phyloP scores from a whole-genome alignment of 768 basidiomycete species.

The Hemileccinum impolitum region DNA sequence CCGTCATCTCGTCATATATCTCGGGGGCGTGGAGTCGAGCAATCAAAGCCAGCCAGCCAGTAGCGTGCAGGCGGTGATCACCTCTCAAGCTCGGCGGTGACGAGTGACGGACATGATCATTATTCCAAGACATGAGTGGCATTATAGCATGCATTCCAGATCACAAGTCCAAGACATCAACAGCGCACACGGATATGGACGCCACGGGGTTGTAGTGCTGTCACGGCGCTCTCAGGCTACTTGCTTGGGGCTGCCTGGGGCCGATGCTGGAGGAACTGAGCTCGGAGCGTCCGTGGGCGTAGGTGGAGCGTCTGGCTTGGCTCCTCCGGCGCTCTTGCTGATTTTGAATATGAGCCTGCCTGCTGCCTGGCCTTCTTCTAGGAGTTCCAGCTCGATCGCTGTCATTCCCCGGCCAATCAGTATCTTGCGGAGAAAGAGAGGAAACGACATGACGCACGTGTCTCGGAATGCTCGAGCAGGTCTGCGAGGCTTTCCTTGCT shows the following conservation, averaged over 20 bases:
- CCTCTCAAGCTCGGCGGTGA: neutral
- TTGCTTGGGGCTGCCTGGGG: slow-evolving; percentile 2
- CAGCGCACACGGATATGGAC: neutral
- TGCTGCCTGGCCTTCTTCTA: slow-evolving; percentile 30
- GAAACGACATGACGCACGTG: slow-evolving; percentile 19
- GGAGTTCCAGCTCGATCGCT: slow-evolving; percentile 31
- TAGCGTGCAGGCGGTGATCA: neutral
- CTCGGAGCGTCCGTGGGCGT: neutral
- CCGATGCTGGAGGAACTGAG: neutral
- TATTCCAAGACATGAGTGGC: slow-evolving; percentile 2
- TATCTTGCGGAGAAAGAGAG: neutral
- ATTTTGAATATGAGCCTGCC: slow-evolving; percentile 29
- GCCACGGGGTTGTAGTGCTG: neutral
- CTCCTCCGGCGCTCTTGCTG: slow-evolving; percentile 12
- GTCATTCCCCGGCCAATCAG: neutral
- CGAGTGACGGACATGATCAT: slow-evolving; percentile 5
- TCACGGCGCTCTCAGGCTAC: neutral
- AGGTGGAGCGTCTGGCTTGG: slow-evolving; percentile 2
- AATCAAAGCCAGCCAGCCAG: neutral
- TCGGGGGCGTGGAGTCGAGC: neutral
- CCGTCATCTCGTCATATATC: neutral
- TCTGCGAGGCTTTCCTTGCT: slow-evolving; percentile 31
- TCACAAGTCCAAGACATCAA: neutral
- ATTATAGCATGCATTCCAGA: neutral
- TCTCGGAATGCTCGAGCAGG: slow-evolving; percentile 29